Evolutionary conservation across 441 rosid genomes (phyloP).

Genomic region (Bruguiera hainesii): DNA sequence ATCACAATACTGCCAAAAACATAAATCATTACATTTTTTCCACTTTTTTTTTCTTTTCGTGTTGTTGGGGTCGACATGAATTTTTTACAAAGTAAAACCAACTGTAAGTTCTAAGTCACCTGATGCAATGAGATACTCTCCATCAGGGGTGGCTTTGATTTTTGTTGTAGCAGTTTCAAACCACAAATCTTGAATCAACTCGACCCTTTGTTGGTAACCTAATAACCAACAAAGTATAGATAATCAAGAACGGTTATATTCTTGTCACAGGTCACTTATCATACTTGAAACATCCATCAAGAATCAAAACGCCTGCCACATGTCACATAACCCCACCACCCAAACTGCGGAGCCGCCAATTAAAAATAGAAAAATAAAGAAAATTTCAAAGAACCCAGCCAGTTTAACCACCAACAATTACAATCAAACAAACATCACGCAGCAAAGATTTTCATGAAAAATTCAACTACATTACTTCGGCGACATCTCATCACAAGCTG

Average conservation of each 20-base stretch:
- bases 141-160: slow-evolving; percentile 77
- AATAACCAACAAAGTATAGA: slow-evolving; percentile 3
- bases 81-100: not conserved
- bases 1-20: not conserved
- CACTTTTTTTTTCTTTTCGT: not conserved
- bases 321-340: too few species aligned
- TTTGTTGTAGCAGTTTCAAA: slow-evolving; percentile 74
- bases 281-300: not conserved
- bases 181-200: slow-evolving; percentile 73
- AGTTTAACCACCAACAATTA: too few species aligned
- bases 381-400: too few species aligned
- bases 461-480: too few species aligned
- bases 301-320: too few species aligned
- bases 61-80: not conserved
- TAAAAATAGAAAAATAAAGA: not conserved
- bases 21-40: not conserved
- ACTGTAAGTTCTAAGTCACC: slow-evolving; percentile 34
- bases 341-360: too few species aligned
- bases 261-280: not conserved
- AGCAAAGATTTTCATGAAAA: too few species aligned
- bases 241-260: not conserved
- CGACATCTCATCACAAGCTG: too few species aligned
- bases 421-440: too few species aligned
- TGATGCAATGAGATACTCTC: slow-evolving; percentile 76
- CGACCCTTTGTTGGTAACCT: slow-evolving; percentile 45